Conservation (phyloP, 768 basidiomycete genomes). For the Hysterangium stoloniferum region DNA sequence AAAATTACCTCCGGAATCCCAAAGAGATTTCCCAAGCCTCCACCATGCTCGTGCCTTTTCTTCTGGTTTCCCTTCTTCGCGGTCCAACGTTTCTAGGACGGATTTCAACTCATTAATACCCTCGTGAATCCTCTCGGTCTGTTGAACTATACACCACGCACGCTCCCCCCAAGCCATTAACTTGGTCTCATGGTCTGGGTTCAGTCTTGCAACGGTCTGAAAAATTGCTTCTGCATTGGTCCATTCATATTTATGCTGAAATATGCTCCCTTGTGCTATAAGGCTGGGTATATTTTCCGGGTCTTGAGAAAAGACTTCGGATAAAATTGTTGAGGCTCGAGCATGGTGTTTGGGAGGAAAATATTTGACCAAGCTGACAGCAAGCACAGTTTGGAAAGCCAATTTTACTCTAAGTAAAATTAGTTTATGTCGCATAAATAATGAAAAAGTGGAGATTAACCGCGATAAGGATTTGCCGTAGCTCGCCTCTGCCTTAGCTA, state of each 20-base stretch:
- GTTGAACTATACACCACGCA: slow-evolving; percentile 77
- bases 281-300: slow-evolving; percentile 58
- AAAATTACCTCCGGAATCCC: slow-evolving; percentile 61
- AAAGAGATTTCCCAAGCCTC: slow-evolving; percentile 72
- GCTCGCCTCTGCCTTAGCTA: slow-evolving; percentile 46
- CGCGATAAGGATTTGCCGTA: slow-evolving; percentile 45
- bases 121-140: slow-evolving; percentile 35
- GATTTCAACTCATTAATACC: slow-evolving; percentile 41
- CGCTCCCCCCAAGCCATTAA: slow-evolving; percentile 70
- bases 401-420: slow-evolving; percentile 44
- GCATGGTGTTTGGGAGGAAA: slow-evolving; percentile 87
- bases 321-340: slow-evolving; percentile 66
- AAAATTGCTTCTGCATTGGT: slow-evolving; percentile 57
- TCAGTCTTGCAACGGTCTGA: slow-evolving; percentile 41
- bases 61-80: slow-evolving; percentile 38
- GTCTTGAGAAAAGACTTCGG: slow-evolving; percentile 57
- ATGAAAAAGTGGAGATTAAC: slow-evolving; percentile 26
- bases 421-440: background rate
- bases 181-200: slow-evolving; percentile 37
- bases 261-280: slow-evolving; percentile 68
- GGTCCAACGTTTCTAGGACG: slow-evolving; percentile 39
- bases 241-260: slow-evolving; percentile 61
- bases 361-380: slow-evolving; percentile 72
- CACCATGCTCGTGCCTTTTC: slow-evolving; percentile 77
- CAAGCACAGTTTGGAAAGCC: slow-evolving; percentile 64